A percentile compares a stretch with the other conserved stretches of the same genome.
Evolutionary conservation across 106 monocot species (phyloP).

Genomic region (Platanthera guangdongensis): DNA sequence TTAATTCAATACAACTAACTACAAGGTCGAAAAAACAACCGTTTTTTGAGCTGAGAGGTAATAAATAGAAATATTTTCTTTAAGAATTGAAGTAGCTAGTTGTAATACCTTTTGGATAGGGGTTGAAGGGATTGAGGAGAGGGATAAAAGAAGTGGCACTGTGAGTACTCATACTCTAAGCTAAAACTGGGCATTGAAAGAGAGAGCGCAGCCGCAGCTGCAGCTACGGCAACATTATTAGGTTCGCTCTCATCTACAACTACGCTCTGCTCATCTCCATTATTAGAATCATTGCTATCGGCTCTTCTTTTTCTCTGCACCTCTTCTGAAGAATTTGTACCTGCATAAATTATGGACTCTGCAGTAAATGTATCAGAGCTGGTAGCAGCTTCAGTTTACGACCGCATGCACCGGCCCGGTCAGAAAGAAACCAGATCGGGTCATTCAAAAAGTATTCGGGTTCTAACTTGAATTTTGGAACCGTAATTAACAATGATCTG

Average conservation of each 20-base stretch:
- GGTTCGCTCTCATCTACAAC: constrained; percentile 1
- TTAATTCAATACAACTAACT: no score
- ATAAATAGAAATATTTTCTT: no score
- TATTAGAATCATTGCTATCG: background rate
- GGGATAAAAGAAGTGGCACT: background rate
- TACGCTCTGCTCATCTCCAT: background rate
- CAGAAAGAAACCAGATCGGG: no score
- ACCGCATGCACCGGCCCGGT: no score
- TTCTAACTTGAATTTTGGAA: no score
- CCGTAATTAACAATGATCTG: no score
- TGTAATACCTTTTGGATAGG: background rate
- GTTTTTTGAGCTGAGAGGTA: no score
- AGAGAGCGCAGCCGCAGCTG: background rate
- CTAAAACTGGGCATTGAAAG: background rate
- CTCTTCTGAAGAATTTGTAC: background rate
- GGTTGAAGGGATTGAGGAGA: background rate
- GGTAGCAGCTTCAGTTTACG: no score
- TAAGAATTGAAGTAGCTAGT: no score
- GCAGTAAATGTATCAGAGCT: no score
- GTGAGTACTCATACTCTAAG: background rate
- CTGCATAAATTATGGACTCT: background rate
- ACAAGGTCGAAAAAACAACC: no score
- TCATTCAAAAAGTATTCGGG: no score
- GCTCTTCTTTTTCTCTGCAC: background rate
- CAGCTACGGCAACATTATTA: background rate